Percentiles rank a stretch among this genome's conserved stretches.
Evolutionary conservation across 495 filamentous ascomycete genomes (phyloP).

Genomic region (Platismatia glauca): DNA sequence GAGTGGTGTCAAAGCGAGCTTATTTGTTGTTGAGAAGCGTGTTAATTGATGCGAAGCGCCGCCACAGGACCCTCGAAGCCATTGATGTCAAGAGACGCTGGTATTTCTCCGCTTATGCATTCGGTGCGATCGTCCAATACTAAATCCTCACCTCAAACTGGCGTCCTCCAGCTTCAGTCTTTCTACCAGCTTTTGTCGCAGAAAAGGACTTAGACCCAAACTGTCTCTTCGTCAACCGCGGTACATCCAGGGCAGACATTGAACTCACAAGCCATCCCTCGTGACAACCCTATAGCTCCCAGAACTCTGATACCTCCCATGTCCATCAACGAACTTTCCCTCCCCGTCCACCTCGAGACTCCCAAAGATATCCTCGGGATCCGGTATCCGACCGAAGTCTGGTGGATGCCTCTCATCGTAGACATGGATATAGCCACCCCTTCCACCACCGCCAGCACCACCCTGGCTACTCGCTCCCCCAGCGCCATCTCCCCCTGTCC

Average conservation of each 20-base stretch:
- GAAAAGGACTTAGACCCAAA: slow-evolving; percentile 48
- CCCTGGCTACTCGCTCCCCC: slow-evolving; percentile 76
- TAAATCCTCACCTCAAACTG: neutral
- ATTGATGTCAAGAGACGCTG: neutral
- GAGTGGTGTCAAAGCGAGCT: neutral
- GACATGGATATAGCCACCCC: slow-evolving; percentile 85
- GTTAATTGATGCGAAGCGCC: neutral
- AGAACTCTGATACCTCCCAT: slow-evolving; percentile 51
- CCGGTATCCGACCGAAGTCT: slow-evolving; percentile 84
- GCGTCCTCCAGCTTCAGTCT: slow-evolving; percentile 18
- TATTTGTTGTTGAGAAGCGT: neutral
- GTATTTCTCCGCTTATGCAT: neutral
- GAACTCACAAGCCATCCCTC: slow-evolving; percentile 51
- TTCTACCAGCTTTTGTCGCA: slow-evolving; percentile 49
- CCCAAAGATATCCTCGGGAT: slow-evolving; percentile 86
- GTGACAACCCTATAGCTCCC: slow-evolving; percentile 54
- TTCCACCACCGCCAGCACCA: slow-evolving; percentile 69
- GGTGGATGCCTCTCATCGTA: slow-evolving; percentile 75
- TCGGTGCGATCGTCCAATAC: neutral
- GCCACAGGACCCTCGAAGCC: neutral
- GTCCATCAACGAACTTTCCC: slow-evolving; percentile 57
- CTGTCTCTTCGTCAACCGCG: slow-evolving; percentile 26
- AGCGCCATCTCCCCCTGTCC: slow-evolving; percentile 48
- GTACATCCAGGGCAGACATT: neutral
- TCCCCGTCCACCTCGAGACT: slow-evolving; percentile 75